phyloP scores from a whole-genome alignment of 805 yeast species.

The Lipomyces yamadae region DNA sequence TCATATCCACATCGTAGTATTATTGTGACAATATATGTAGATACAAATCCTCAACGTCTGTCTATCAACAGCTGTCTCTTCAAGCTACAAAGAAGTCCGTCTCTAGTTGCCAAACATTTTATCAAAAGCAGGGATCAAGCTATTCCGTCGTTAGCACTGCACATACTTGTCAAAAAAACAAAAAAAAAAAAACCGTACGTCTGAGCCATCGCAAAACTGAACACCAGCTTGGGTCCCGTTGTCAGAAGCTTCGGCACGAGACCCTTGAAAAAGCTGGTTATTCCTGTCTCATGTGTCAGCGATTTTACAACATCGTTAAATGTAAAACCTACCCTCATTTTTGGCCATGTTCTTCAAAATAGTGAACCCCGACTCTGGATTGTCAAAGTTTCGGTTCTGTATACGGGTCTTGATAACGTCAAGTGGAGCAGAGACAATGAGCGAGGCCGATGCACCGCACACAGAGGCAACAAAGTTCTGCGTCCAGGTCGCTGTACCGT shows the following conservation, averaged over 20 bases:
- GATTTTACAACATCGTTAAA: background rate
- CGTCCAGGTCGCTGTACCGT: constrained; percentile 88
- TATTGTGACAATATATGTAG: too few relatives aligned
- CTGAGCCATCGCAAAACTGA: constrained; percentile 97
- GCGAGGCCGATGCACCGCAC: constrained; percentile 94
- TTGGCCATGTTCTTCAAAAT: constrained; percentile 90
- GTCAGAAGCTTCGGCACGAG: constrained; percentile 94
- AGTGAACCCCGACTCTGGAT: constrained; percentile 91
- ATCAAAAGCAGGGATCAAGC: constrained; percentile 92
- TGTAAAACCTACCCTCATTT: constrained; percentile 58
- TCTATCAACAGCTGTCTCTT: too few relatives aligned
- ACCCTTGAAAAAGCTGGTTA: constrained; percentile 92
- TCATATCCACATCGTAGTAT: too few relatives aligned
- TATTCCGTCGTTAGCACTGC: constrained; percentile 4
- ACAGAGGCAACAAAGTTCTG: constrained; percentile 95
- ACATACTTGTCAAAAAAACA: background rate
- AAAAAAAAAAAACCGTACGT: constrained; percentile 47
- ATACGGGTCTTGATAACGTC: constrained; percentile 98
- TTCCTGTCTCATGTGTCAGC: constrained; percentile 51
- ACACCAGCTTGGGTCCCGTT: constrained; percentile 97
- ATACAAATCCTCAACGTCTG: too few relatives aligned
- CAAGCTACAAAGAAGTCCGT: too few relatives aligned
- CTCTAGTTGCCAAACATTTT: constrained; percentile 47
- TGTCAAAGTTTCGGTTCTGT: constrained; percentile 93
- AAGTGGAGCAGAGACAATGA: constrained; percentile 95